Evolutionary conservation across 2,329 filamentous ascomycete genomes (phyloP), one percentile per base, ranked within the genome.

Genomic region (Neoscytalidium dimidiatum): DNA sequence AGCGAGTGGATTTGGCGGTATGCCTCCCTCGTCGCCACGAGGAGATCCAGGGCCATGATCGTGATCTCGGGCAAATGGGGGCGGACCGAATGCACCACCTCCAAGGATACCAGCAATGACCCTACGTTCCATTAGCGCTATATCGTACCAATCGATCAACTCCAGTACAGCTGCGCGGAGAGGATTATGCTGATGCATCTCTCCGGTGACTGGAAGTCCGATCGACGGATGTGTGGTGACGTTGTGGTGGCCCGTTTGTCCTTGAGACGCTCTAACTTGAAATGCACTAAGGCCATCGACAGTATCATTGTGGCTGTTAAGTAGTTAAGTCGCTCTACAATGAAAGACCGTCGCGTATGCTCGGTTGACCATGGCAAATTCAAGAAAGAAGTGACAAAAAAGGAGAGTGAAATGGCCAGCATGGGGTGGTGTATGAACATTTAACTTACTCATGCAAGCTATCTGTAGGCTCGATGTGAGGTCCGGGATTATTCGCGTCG

Each of bases 401-500:
- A n/a, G n/a, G n/a, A n/a, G n/a, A n/a, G n/a, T n/a, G n/a, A n/a
- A n/a, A n/a, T n/a, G n/a, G n/a, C n/a, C n/a, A n/a, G n/a, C n/a
- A n/a, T n/a, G n/a, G n/a, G n/a, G n/a, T n/a, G n/a, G n/a, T n/a
- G n/a, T n/a, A n/a, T n/a, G n/a, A 4, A 41, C 14, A 13, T 41
- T 17, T 5, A 17, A 75, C 82, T 69, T 80, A 84, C 81, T 81
- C 80, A 68, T 78, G 71, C 62, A 87, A 68, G 65, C 81, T 82
- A 63, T 81, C 79, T 23, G 83, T 74, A 8, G 81, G 82, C 63
- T 79, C 76, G n/a, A 75, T 71, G 63, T 75, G 78, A 17, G 80
- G 78, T 68, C 84, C 84, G 43, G 84, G 79, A 29, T 76, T 75
- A 69, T 85, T 80, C 28, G 82, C 78, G 71, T 86, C 80, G 67